A percentile compares a stretch with the other conserved stretches of the same genome.
phyloP scores from a whole-genome alignment of 2,329 filamentous ascomycete genomes.

The Trichoderma lentiforme region DNA sequence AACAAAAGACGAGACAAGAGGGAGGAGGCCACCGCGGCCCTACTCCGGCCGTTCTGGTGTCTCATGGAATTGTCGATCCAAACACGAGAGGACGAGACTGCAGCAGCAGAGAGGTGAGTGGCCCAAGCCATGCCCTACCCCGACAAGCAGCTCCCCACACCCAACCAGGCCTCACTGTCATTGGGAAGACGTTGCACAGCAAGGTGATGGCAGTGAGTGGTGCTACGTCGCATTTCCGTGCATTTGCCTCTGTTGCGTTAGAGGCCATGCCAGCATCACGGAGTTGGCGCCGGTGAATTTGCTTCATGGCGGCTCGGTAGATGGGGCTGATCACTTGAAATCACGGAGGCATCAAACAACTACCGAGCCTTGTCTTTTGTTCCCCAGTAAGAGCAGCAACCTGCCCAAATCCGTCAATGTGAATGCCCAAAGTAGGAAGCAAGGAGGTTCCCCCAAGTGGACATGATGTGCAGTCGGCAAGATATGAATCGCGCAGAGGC shows the following conservation, averaged over 20 bases:
- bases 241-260: conserved; percentile 11
- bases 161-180: not conserved
- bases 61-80: conserved; percentile 31
- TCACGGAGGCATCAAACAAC: conserved; percentile 8
- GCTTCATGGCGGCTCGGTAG: not conserved
- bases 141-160: conserved; percentile 14
- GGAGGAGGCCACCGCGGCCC: conserved; percentile 26
- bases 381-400: not conserved
- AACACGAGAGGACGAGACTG: conserved; percentile 9
- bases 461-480: not conserved
- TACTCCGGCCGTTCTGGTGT: conserved; percentile 31
- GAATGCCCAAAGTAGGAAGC: not conserved
- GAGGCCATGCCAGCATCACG: not conserved
- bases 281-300: not conserved
- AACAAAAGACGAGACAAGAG: conserved; percentile 1
- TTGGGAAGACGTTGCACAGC: conserved; percentile 8
- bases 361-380: not conserved
- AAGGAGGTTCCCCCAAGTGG: not conserved
- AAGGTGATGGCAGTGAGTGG: not conserved
- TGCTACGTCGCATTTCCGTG: conserved; percentile 6
- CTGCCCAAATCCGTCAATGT: not conserved
- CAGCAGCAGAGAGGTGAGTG: not conserved
- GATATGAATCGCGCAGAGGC: not conserved
- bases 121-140: conserved; percentile 10
- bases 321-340: conserved; percentile 12